phyloP scores from a whole-genome alignment of 345 rosid genomes.

The Dipteronia sinensis region DNA sequence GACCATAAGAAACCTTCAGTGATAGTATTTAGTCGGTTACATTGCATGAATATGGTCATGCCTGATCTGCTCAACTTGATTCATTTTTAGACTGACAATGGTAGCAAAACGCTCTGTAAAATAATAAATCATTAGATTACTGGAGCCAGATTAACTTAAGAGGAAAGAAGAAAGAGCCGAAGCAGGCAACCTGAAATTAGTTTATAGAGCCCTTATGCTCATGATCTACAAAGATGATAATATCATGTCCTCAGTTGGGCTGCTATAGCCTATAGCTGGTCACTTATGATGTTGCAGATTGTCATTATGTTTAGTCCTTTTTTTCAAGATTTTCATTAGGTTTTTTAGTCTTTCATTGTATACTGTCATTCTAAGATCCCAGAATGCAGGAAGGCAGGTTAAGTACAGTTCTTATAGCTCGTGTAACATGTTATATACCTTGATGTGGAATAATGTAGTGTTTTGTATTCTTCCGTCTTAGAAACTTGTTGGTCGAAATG shows the following conservation, averaged over 20 bases:
- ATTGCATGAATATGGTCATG: background rate
- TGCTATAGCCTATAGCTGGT: background rate
- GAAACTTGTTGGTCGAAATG: conserved; percentile 87
- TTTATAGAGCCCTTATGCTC: background rate
- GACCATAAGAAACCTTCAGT: conserved; percentile 2
- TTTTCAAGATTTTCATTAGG: background rate
- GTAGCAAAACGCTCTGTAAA: background rate
- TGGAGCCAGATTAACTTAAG: background rate
- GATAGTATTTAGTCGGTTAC: background rate
- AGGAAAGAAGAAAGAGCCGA: background rate
- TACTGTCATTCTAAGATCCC: background rate
- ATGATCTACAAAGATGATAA: background rate
- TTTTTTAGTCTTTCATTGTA: background rate
- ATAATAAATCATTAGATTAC: background rate
- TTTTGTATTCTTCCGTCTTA: conserved; percentile 19
- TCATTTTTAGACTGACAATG: background rate
- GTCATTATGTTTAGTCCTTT: background rate
- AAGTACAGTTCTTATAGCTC: background rate
- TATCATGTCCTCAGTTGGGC: background rate
- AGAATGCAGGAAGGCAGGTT: background rate
- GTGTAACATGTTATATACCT: background rate
- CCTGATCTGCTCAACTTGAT: background rate
- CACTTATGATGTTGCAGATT: background rate
- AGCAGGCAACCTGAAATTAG: background rate
- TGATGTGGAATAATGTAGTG: conserved; percentile 3